Base-by-base conservation (phyloP, 2,329 filamentous ascomycete species). In the Fusarium floridanum region DNA sequence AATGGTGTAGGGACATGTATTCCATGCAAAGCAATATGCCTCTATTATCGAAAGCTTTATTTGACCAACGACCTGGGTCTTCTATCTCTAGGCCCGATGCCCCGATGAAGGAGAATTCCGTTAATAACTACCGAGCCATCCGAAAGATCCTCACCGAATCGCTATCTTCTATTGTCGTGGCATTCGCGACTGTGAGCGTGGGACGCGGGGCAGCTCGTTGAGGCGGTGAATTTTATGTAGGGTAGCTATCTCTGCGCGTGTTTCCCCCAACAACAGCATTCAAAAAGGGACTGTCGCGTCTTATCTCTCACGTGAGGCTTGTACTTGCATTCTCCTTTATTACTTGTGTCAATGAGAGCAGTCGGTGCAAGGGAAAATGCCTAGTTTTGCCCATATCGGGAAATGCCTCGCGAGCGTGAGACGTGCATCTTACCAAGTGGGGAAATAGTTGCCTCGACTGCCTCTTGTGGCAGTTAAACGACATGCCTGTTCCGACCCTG, bases 341-440 rank as follows among this genome's bases (percentile, higher is more conserved):
- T 39, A 32, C 27, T 53, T 16, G 3, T 29, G 27, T 32, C 6
- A 29, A 53, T 29, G 5, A 22, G 45, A 20, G 9, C 20, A 53
- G 12, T 37, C 34, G 17, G 39, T n/a, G 27, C 11, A 50, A 29
- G 29, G 29, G 36, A 39, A 41, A 64, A 29, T 72, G 72, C 6
- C 32, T 16, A 37, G n/a, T 57, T 62, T 71, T 73, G 48, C 71
- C 71, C 7, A 4, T 2, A 62, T 73, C 50, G 16, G 61, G 71
- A 11, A 60, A 56, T 20, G 10, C 36, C 2, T n/a, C 20, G n/a
- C 12, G 61, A 29, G 29, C n/a, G 22, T 16, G 43, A 10, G 22
- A 48, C 43, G 22, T 5, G 11, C n/a, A 22, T 61, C 17, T 61
- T 61, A 45, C 59, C 59, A 45, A 29, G 45, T 32, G 36, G 36